Evolutionary conservation across 2,329 filamentous ascomycete species (phyloP), one percentile per base, ranked within the genome.

Genomic region (Ophiostoma perfectum): DNA sequence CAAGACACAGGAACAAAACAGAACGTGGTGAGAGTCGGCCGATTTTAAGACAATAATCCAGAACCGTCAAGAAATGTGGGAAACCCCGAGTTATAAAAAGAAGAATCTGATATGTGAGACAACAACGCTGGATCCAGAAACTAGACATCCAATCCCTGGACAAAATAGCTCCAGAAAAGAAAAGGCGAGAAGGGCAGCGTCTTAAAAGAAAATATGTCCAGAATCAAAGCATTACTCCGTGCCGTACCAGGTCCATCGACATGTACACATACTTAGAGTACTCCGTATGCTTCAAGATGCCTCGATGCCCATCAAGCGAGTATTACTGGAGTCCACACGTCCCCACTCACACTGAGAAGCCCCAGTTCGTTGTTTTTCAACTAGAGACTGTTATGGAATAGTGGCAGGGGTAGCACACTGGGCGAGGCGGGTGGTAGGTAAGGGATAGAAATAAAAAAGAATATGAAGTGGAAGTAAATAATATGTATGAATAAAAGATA

Each of bases 141-240:
- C 5, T 27, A n/a, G 47, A 16, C 47, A 49, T 12, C n/a, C 27
- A 27, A 27, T 27, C 27, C 27, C 27, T 27, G 27, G 2, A 27
- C 27, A 27, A 27, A 27, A 27, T 27, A 27, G 27, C 27, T 27
- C 27, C n/a, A 14, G n/a, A 55, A 27, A 18, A 27, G n/a, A 27
- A 55, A 27, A 9, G 11, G 11, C n/a, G 27, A 52, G 5, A 12
- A 60, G 11, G 55, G 12, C 55, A 27, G 27, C 27, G 27, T 36
- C 27, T 38, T 9, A 60, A 60, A 60, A 60, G 55, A 60, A 60
- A 38, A 60, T 60, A 38, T 38, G 55, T 36, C 55, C 5, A 36
- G 11, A 60, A 18, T 38, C 55, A 60, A 38, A 60, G 49, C 49
- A 60, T 55, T 60, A 60, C 55, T 60, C 55, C 55, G 55, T 60